These are phyloP conservation scores for Somion occarium DNA, from an alignment of 1,284 basidiomycete genomes.

Conservation along the genomic window DNA sequence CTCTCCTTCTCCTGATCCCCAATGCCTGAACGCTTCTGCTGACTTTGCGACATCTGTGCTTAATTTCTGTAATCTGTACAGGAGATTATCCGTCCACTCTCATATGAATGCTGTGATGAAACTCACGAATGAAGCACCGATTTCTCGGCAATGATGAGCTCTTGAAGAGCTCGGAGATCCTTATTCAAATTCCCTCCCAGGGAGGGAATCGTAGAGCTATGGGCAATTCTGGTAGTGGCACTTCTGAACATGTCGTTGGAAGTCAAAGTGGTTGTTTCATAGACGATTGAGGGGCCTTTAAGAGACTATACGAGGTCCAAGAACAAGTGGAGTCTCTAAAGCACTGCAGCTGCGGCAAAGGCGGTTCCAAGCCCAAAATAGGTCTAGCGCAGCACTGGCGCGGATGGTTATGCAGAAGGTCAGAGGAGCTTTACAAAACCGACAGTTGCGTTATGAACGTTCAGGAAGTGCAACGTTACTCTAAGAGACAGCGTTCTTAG, in stretches of 20 bases:
- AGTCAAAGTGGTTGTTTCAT: background rate
- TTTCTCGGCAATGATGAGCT: conserved; percentile 89
- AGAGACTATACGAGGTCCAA: too few species aligned
- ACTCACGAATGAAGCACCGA: conserved; percentile 69
- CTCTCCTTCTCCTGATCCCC: conserved; percentile 85
- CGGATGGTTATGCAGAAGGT: too few species aligned
- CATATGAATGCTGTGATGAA: background rate
- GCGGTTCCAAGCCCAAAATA: too few species aligned
- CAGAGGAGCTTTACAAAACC: too few species aligned
- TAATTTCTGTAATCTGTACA: conserved; percentile 55
- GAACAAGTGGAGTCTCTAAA: too few species aligned
- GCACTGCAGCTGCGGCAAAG: too few species aligned
- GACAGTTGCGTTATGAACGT: too few species aligned
- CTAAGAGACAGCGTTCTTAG: too few species aligned
- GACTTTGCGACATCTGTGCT: conserved; percentile 67
- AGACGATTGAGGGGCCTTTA: too few species aligned
- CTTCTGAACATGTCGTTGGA: conserved; percentile 67
- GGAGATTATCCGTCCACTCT: conserved; percentile 6
- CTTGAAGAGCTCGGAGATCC: conserved; percentile 80
- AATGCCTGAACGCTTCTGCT: conserved; percentile 69
- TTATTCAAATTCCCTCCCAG: conserved; percentile 65
- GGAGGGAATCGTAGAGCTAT: conserved; percentile 76
- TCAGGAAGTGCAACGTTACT: too few species aligned
- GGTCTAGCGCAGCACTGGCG: too few species aligned
- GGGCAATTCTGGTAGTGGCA: conserved; percentile 75